Base-by-base conservation (phyloP, 768 basidiomycete species). In the Lactifluus hygrophoroides region DNA sequence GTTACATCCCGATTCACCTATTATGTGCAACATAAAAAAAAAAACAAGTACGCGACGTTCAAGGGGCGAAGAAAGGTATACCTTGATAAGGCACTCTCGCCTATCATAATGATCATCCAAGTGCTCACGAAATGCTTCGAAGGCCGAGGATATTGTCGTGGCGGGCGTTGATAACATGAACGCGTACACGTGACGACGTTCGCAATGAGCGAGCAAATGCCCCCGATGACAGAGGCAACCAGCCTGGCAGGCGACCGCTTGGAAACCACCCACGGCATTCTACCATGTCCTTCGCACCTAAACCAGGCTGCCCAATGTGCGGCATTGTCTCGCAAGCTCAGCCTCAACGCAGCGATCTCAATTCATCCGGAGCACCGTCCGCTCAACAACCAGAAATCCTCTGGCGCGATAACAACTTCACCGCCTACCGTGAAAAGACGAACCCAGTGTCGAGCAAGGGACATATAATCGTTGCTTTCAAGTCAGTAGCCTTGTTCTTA, bases 21-120 rank as follows among this genome's bases (percentile, higher is more conserved):
- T n/a, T 14, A 43, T 46, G 9, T 21, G 54, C 40, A 23, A 32
- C 14, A n/a, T n/a, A n/a, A n/a, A n/a, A 27, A 50, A 40, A 46
- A 16, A 27, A 52, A 30, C 28, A 25, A 17, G 52, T n/a, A 7
- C 19, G 19, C 17, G 2, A 9, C 13, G 3, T 19, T 35, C 30
- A 35, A 30, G 7, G 53, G 54, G 38, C 37, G n/a, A n/a, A 53
- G 23, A 38, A 51, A 55, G 30, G 47, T 67, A 66, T 49, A 89
- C 84, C 82, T 97, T 96, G 69, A 96, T 93, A 64, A 98, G 79
- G 19, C 88, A 80, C 69, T 99, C 96, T 51, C 94, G 77, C 58
- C 86, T 78, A 70, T 97, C 94, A 69, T 94, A 84, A 71, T 89
- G 77, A 32, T 84, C 81, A 74, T 95, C 93, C 35, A 94, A 75